Percentiles rank a stretch among this genome's conserved stretches.
Conservation (phyloP, 1,284 basidiomycete species). For the Melampsora larici-populina region DNA sequence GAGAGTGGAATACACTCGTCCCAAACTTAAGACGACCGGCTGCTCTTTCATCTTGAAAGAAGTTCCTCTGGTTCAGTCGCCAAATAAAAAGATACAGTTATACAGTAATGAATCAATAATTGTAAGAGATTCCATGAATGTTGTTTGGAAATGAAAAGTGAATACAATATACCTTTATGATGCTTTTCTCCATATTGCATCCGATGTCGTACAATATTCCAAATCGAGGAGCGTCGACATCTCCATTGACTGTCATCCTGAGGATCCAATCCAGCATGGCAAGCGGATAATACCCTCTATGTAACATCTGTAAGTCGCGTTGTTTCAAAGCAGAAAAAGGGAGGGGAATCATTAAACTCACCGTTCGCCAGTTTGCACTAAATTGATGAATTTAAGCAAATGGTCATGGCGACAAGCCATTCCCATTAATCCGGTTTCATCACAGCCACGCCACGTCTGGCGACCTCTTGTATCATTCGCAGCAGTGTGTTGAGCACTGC, state of each 20-base stretch:
- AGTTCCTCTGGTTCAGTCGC: neutral
- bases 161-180: too few relatives aligned
- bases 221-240: neutral
- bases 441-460: constrained; percentile 11
- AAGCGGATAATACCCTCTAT: neutral
- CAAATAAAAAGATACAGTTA: neutral
- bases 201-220: too few relatives aligned
- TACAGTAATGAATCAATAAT: neutral
- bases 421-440: constrained; percentile 14
- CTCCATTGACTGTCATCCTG: too few relatives aligned
- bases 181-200: too few relatives aligned
- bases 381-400: neutral
- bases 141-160: too few relatives aligned
- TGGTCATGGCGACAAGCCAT: constrained; percentile 23
- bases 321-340: too few relatives aligned
- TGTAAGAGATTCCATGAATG: neutral
- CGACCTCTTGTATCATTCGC: too few relatives aligned
- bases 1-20: neutral
- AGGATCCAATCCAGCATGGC: neutral
- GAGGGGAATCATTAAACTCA: neutral
- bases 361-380: neutral
- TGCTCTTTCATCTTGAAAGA: neutral
- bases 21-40: neutral
- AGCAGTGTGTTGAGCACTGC: neutral
- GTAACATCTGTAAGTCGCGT: neutral